These are phyloP conservation scores for Aspergillus viridinutans DNA, from an alignment of 2,329 filamentous ascomycete species.

Conservation along the genomic window DNA sequence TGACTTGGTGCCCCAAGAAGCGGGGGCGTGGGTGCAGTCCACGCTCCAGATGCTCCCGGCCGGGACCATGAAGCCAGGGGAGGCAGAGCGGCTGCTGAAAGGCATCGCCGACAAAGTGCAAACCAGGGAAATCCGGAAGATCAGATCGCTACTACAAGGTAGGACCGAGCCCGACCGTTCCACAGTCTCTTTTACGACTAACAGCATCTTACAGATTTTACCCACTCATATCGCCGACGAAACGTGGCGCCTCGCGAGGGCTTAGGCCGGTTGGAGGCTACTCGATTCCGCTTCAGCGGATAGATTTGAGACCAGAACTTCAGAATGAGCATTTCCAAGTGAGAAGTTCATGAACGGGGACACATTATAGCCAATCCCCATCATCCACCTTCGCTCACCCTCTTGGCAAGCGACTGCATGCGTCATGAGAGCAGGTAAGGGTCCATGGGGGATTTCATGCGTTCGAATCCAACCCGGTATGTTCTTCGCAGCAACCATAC, in stretches of 20 bases:
- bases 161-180: background rate
- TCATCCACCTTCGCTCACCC: background rate
- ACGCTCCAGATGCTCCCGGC: conserved; percentile 80
- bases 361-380: background rate
- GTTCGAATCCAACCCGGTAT: background rate
- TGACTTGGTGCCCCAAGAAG: conserved; percentile 75
- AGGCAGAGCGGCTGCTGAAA: conserved; percentile 73
- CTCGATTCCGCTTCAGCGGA: conserved; percentile 74
- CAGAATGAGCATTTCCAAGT: background rate
- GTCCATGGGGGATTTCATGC: background rate
- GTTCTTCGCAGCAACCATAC: background rate
- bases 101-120: conserved; percentile 76
- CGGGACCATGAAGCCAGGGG: conserved; percentile 73
- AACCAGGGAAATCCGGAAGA: conserved; percentile 67
- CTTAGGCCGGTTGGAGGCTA: conserved; percentile 78
- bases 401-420: background rate
- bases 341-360: background rate
- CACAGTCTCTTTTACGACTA: conserved; percentile 3
- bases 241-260: conserved; percentile 96
- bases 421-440: background rate
- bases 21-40: conserved; percentile 73
- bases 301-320: conserved; percentile 24
- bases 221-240: conserved; percentile 84
- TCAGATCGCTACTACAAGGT: conserved; percentile 74
- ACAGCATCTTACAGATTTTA: conserved; percentile 66